phyloP scores from a whole-genome alignment of 805 yeast species.

The Priceomyces haplophilus region DNA sequence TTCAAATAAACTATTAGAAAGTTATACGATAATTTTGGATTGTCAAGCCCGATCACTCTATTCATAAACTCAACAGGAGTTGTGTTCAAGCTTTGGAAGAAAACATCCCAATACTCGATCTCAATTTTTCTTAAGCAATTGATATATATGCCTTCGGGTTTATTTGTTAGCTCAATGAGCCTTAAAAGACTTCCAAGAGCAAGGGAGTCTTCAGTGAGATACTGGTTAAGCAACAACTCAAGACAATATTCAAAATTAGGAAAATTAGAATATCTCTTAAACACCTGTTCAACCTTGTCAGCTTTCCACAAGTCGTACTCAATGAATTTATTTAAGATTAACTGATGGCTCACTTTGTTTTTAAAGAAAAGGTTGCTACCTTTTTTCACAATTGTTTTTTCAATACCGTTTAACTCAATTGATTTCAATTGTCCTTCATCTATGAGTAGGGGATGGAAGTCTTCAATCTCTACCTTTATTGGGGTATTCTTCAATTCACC shows the following conservation, averaged over 20 bases:
- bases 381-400: slow-evolving; percentile 28
- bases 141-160: slow-evolving; percentile 37
- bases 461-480: slow-evolving; percentile 24
- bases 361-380: slow-evolving; percentile 29
- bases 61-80: slow-evolving; percentile 47
- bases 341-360: slow-evolving; percentile 34
- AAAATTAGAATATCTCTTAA: slow-evolving; percentile 36
- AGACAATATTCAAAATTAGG: slow-evolving; percentile 47
- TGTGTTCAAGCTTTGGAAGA: slow-evolving; percentile 39
- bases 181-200: slow-evolving; percentile 17
- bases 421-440: slow-evolving; percentile 21
- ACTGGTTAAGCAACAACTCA: slow-evolving; percentile 46
- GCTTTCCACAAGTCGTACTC: slow-evolving; percentile 42
- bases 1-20: slow-evolving; percentile 52
- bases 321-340: slow-evolving; percentile 46
- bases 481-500: slow-evolving; percentile 21
- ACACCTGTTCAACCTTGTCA: slow-evolving; percentile 24
- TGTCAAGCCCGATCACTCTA: slow-evolving; percentile 34
- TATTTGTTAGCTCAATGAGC: slow-evolving; percentile 16
- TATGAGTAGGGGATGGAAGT: slow-evolving; percentile 25
- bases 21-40: slow-evolving; percentile 50
- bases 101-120: slow-evolving; percentile 50
- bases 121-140: slow-evolving; percentile 61
- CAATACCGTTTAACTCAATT: slow-evolving; percentile 42
- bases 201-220: slow-evolving; percentile 25